These are phyloP conservation scores for Erysimum cheiranthoides DNA, from an alignment of 345 rosid genomes.

Conservation along the genomic window DNA sequence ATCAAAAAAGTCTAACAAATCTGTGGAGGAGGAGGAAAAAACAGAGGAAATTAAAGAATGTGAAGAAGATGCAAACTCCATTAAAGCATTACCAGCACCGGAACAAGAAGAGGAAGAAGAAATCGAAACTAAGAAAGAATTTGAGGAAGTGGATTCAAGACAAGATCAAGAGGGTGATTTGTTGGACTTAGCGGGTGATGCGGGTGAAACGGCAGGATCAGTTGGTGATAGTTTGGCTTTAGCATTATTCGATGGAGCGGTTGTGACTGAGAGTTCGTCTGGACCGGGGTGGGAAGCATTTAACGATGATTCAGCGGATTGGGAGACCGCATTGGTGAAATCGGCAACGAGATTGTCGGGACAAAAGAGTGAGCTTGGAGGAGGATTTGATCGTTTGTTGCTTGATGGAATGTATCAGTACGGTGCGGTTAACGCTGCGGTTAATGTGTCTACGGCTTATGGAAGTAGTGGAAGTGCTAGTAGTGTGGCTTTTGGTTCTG, in stretches of 20 bases:
- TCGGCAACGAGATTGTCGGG: slow-evolving; percentile 56
- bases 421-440: slow-evolving; percentile 35
- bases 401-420: slow-evolving; percentile 52
- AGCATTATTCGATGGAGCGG: slow-evolving; percentile 64
- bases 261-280: slow-evolving; percentile 25
- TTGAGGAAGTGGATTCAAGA: slow-evolving; percentile 19
- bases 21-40: slow-evolving; percentile 29
- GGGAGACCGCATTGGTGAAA: slow-evolving; percentile 77
- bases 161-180: slow-evolving; percentile 62
- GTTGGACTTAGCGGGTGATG: slow-evolving; percentile 54
- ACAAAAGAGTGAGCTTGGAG: slow-evolving; percentile 46
- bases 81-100: slow-evolving; percentile 65
- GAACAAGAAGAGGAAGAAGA: slow-evolving; percentile 41
- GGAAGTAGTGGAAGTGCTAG: slow-evolving; percentile 66
- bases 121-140: slow-evolving; percentile 26
- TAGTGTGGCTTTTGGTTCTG: slow-evolving; percentile 60
- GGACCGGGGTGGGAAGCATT: slow-evolving; percentile 68
- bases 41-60: slow-evolving; percentile 29
- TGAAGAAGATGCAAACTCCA: slow-evolving; percentile 53
- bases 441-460: slow-evolving; percentile 30
- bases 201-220: slow-evolving; percentile 23
- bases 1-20: slow-evolving; percentile 28
- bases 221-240: slow-evolving; percentile 55
- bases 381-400: slow-evolving; percentile 47
- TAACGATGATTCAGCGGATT: slow-evolving; percentile 55